Evolutionary conservation across 2,329 filamentous ascomycete species (phyloP), one percentile per base, ranked within the genome.

Genomic region (Magnaporthiopsis rhizophila): DNA sequence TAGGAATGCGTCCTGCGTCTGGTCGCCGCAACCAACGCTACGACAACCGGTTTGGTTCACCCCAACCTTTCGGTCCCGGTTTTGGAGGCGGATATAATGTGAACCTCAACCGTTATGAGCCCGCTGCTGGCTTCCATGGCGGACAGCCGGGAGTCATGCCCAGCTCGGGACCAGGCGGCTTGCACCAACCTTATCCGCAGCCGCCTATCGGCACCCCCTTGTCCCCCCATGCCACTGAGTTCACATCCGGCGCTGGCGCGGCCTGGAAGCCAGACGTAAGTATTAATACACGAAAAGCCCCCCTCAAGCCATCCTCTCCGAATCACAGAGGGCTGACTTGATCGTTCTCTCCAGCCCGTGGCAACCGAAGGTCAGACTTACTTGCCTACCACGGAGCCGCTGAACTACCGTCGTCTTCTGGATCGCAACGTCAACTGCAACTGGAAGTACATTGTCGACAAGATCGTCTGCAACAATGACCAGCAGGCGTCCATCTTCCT

Each of bases 381-480:
- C 73, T 80, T 97, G 34, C 88, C 90, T 13, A 89, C 92, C 3
- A 90, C 90, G 8, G 95, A 99, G 76, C 95, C 94, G 13, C 84
- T 98, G 71, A 98, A 99, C 77, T 99, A 98, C 73, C 92, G 95
- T 66, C 92, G 93, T 64, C 84, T 99, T 56, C 86, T 98, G 60
- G 95, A 99, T 73, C 92, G 93, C 72, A 97, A 94, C 74, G 92
- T 96, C 76, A 96, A 91, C 72, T 98, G 94, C 79, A 96, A 99
- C 79, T 99, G 94, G 95, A 96, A 95, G 79, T 97, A 97, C 75
- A 97, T 99, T 70, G 95, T 99, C 64, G 94, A 99, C 80, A 98
- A 98, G 82, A 99, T 99, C 74, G 93, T 99, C 69, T 96, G 92
- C 85, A 97, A 93, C 80, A 98, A 99, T 75, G 95, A 99, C 73